Percentiles rank a stretch among this genome's conserved stretches.
Evolutionary conservation across 257 asterid species (phyloP).

Genomic region (Nemophila menziesii): DNA sequence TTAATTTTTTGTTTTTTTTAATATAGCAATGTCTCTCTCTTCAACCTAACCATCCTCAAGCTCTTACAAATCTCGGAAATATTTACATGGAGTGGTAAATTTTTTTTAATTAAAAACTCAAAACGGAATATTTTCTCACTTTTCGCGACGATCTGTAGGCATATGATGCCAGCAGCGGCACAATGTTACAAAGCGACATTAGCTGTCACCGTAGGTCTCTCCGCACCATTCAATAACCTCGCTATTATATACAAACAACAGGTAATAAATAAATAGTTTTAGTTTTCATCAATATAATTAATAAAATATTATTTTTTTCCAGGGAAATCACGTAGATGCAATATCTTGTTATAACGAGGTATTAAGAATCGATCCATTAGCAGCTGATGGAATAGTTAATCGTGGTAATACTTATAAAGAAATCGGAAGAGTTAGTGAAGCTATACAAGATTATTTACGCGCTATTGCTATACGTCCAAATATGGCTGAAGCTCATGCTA

Average conservation of each 20-base stretch:
- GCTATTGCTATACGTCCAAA: slow-evolving; percentile 80
- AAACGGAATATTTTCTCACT: neutral
- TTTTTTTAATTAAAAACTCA: slow-evolving; percentile 1
- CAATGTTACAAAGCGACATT: slow-evolving; percentile 91
- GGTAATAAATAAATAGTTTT: slow-evolving; percentile 37
- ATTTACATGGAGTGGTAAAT: slow-evolving; percentile 96
- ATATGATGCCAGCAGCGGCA: slow-evolving; percentile 91
- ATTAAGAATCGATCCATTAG: slow-evolving; percentile 86
- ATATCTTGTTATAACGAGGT: slow-evolving; percentile 95
- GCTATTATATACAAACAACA: slow-evolving; percentile 95
- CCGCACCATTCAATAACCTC: slow-evolving; percentile 92
- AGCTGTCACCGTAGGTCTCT: slow-evolving; percentile 78
- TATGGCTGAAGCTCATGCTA: slow-evolving; percentile 99
- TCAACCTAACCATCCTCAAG: slow-evolving; percentile 95
- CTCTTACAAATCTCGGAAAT: slow-evolving; percentile 94
- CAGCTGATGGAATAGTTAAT: slow-evolving; percentile 96
- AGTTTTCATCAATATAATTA: no score
- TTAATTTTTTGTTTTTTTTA: slow-evolving; percentile 11
- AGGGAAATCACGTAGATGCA: slow-evolving; percentile 96
- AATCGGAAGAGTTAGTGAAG: slow-evolving; percentile 90
- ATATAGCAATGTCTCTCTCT: slow-evolving; percentile 89
- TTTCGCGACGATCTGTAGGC: slow-evolving; percentile 33
- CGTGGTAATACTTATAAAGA: slow-evolving; percentile 98
- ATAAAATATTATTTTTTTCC: slow-evolving; percentile 7
- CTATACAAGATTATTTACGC: slow-evolving; percentile 75